phyloP scores from a whole-genome alignment of 1,284 basidiomycete genomes.

The Cryptococcus sp. region DNA sequence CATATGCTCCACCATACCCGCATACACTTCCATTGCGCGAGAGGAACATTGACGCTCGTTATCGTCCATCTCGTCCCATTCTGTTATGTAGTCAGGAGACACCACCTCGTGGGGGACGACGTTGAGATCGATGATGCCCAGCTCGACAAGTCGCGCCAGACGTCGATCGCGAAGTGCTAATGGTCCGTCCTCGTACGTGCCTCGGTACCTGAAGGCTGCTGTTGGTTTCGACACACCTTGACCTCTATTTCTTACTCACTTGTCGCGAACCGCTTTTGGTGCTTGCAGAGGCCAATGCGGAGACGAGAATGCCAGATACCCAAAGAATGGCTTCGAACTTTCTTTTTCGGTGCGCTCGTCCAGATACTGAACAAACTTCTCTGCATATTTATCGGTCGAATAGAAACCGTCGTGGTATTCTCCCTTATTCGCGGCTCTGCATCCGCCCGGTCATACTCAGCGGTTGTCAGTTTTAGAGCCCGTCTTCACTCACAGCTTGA shows the following conservation, averaged over 20 bases:
- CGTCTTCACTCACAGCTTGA: neutral
- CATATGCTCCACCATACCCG: slow-evolving; percentile 45
- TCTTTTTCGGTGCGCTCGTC: slow-evolving; percentile 13
- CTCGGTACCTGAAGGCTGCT: slow-evolving; percentile 13
- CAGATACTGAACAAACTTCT: slow-evolving; percentile 27
- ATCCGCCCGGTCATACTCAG: neutral
- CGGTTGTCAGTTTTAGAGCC: neutral
- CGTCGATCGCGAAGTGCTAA: slow-evolving; percentile 28
- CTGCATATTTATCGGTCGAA: slow-evolving; percentile 25
- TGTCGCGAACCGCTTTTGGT: slow-evolving; percentile 21
- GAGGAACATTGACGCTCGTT: slow-evolving; percentile 24
- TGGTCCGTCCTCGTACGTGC: slow-evolving; percentile 37
- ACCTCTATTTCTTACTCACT: slow-evolving; percentile 6
- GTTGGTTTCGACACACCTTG: too few relatives aligned
- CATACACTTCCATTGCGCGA: slow-evolving; percentile 41
- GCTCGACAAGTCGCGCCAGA: slow-evolving; percentile 26
- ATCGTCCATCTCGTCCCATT: neutral
- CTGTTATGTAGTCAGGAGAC: neutral
- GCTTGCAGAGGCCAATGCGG: slow-evolving; percentile 34
- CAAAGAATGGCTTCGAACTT: slow-evolving; percentile 28
- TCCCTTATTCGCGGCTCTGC: neutral
- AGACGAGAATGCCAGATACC: slow-evolving; percentile 26
- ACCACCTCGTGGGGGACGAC: slow-evolving; percentile 10
- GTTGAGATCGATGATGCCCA: slow-evolving; percentile 26
- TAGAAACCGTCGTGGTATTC: slow-evolving; percentile 18